Evolutionary conservation across 495 filamentous ascomycete species (phyloP).

Genomic region (Aspergillus campestris): DNA sequence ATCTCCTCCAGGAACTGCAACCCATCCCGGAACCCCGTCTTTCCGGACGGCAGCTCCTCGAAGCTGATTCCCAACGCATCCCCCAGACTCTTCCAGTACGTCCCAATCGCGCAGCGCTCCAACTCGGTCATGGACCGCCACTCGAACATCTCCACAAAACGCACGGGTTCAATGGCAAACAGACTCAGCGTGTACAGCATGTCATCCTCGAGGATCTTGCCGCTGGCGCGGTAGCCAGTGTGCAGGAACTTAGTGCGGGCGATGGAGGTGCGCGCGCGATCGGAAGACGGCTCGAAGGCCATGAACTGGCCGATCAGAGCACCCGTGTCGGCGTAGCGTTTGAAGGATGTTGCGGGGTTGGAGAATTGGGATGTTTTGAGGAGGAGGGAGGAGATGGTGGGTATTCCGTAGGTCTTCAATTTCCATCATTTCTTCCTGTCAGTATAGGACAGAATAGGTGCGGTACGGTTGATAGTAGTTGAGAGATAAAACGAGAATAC

Average conservation of each 20-base stretch:
- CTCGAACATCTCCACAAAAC: constrained; percentile 47
- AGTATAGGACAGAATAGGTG: background rate
- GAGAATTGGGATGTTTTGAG: constrained; percentile 50
- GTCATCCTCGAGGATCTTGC: constrained; percentile 53
- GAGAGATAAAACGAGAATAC: too few species aligned
- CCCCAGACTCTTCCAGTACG: constrained; percentile 55
- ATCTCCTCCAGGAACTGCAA: constrained; percentile 55
- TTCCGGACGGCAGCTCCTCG: constrained; percentile 22
- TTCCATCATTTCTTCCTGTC: background rate
- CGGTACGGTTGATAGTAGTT: background rate
- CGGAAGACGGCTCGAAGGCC: constrained; percentile 36
- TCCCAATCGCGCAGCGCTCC: constrained; percentile 53
- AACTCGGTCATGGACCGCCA: constrained; percentile 55
- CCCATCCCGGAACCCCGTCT: constrained; percentile 45
- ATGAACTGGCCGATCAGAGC: constrained; percentile 50
- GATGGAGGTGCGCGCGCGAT: constrained; percentile 44
- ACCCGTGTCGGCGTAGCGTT: constrained; percentile 56
- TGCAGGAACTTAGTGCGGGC: constrained; percentile 62
- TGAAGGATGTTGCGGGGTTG: constrained; percentile 39
- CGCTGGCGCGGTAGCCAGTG: constrained; percentile 42
- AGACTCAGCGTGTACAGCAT: constrained; percentile 58
- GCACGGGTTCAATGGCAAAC: constrained; percentile 49
- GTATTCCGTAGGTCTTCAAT: constrained; percentile 55
- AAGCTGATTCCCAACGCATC: constrained; percentile 54
- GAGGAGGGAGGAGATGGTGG: constrained; percentile 50